These are phyloP conservation scores for Neurospora pannonica DNA, from an alignment of 495 filamentous ascomycete species.

Conservation along the genomic window DNA sequence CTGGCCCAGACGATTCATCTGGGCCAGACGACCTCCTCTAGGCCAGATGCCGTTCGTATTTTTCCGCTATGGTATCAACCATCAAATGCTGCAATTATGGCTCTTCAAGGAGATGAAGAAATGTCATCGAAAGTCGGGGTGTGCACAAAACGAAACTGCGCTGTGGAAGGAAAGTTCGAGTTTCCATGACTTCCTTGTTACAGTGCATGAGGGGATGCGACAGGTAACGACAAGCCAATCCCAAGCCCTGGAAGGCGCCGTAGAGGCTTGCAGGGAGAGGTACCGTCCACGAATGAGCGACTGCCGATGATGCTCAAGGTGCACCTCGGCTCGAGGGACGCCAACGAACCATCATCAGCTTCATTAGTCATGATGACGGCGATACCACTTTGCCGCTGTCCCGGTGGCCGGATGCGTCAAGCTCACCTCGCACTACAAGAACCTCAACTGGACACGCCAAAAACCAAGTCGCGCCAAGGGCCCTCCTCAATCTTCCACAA, in stretches of 20 bases:
- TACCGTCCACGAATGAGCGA: background rate
- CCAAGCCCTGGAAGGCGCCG: background rate
- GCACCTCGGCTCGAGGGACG: background rate
- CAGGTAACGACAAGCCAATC: background rate
- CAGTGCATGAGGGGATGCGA: background rate
- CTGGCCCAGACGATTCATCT: too few relatives aligned
- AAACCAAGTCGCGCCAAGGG: background rate
- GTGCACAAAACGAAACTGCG: background rate
- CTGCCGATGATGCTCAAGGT: background rate
- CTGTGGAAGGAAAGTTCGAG: background rate
- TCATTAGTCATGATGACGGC: background rate
- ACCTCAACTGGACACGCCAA: background rate
- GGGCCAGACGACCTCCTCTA: too few relatives aligned
- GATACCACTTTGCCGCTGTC: background rate
- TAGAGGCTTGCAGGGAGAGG: background rate
- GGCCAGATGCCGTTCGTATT: too few relatives aligned
- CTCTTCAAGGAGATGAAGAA: background rate
- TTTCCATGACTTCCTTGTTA: background rate
- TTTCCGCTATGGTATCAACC: too few relatives aligned
- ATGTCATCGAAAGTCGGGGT: background rate
- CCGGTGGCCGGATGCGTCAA: background rate
- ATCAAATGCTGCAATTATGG: background rate
- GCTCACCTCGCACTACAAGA: background rate
- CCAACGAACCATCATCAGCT: background rate
- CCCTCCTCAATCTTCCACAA: background rate